Conservation (phyloP, 768 basidiomycete genomes). For the Tricholoma terreum region DNA sequence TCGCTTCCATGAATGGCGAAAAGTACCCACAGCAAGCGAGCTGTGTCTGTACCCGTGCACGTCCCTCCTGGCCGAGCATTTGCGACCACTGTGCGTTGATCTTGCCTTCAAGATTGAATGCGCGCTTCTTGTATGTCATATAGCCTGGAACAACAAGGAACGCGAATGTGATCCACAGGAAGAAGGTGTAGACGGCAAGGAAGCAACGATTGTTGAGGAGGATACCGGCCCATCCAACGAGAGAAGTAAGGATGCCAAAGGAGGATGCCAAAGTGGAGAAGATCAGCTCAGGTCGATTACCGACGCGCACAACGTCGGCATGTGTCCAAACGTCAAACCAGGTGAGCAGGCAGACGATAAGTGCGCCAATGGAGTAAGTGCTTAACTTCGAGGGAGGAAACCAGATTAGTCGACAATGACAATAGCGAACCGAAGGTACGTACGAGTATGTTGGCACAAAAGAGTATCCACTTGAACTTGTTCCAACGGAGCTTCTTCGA, state of each 20-base stretch:
- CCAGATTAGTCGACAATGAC: neutral
- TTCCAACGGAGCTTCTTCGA: constrained; percentile 59
- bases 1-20: constrained; percentile 77
- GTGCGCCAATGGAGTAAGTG: constrained; percentile 56
- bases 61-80: constrained; percentile 52
- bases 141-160: constrained; percentile 76
- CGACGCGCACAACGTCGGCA: constrained; percentile 71
- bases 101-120: constrained; percentile 82
- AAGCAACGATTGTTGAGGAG: constrained; percentile 82
- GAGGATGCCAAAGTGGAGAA: constrained; percentile 66
- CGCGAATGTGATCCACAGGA: constrained; percentile 72
- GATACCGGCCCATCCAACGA: constrained; percentile 77
- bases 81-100: constrained; percentile 76
- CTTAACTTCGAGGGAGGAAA: constrained; percentile 37
- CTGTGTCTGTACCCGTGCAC: constrained; percentile 69
- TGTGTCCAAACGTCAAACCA: constrained; percentile 74
- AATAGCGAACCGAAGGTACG: constrained; percentile 7
- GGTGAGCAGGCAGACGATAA: constrained; percentile 66
- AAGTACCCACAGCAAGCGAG: constrained; percentile 81
- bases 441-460: constrained; percentile 54
- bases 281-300: constrained; percentile 64
- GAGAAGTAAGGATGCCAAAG: constrained; percentile 57
- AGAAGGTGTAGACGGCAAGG: constrained; percentile 73
- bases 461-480: constrained; percentile 76
- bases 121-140: constrained; percentile 67